These are phyloP conservation scores for Cyclanthera cordifolia DNA, from an alignment of 306 rosid genomes.

Conservation along the genomic window DNA sequence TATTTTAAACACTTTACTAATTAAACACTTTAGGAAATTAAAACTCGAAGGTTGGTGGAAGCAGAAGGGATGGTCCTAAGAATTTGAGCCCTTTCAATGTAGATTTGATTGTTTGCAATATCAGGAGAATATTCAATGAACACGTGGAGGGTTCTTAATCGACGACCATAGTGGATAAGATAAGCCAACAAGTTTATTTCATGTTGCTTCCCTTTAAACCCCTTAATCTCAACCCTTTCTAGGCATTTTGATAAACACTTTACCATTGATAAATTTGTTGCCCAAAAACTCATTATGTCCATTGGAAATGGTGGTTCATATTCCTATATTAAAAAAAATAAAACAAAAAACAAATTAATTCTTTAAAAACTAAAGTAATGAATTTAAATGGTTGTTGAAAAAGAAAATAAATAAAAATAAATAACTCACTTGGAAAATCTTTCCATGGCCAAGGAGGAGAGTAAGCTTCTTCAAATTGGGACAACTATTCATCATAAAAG, in stretches of 20 bases:
- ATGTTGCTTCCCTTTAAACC: constrained; percentile 11
- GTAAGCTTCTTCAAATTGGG: constrained; percentile 28
- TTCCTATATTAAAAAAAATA: constrained; percentile 6
- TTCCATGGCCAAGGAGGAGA: constrained; percentile 9
- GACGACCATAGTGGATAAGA: not conserved
- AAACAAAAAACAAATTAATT: too few species aligned
- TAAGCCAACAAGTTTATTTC: constrained; percentile 13
- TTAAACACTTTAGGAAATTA: not conserved
- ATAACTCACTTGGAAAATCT: constrained; percentile 18
- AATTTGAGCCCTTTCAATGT: not conserved
- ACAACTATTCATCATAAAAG: constrained; percentile 33
- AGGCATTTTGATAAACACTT: not conserved
- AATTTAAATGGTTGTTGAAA: too few species aligned
- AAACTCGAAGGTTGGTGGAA: not conserved
- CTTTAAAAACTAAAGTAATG: too few species aligned
- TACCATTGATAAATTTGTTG: not conserved
- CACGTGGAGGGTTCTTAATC: not conserved
- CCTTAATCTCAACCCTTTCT: constrained; percentile 14
- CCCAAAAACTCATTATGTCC: not conserved
- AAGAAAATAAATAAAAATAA: not conserved
- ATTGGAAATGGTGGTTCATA: constrained; percentile 17
- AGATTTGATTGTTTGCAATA: not conserved
- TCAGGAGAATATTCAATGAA: not conserved
- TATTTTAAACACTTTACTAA: too few species aligned
- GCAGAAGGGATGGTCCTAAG: not conserved